These are phyloP conservation scores for Mucor racemosus DNA, from an alignment of 371 early-diverging fungal genomes.

Conservation along the genomic window DNA sequence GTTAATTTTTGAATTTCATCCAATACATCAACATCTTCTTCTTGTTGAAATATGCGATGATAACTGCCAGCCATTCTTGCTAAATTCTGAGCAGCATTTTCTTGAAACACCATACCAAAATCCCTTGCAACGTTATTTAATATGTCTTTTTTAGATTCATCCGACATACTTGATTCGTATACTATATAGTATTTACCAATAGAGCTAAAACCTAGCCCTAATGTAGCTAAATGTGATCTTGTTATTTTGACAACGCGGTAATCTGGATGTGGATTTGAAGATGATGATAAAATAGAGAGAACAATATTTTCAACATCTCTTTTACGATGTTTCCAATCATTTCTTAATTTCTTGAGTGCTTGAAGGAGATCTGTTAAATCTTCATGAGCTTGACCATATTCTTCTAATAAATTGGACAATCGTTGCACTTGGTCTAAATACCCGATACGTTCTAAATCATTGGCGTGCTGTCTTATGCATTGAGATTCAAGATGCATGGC, in stretches of 20 bases:
- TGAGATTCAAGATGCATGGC: conserved; percentile 25
- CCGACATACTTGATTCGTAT: conserved; percentile 28
- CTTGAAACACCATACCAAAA: conserved; percentile 39
- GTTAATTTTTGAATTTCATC: conserved; percentile 28
- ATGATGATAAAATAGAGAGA: conserved; percentile 28
- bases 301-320: conserved; percentile 37
- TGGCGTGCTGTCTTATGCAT: conserved; percentile 22
- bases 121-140: conserved; percentile 29
- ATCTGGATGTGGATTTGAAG: conserved; percentile 9
- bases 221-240: conserved; percentile 21
- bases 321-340: conserved; percentile 39
- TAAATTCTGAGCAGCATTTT: conserved; percentile 43
- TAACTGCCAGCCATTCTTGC: conserved; percentile 38
- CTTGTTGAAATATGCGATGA: conserved; percentile 31
- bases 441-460: conserved; percentile 25
- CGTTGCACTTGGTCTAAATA: conserved; percentile 29
- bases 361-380: conserved; percentile 30
- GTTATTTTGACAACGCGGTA: conserved; percentile 28
- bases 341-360: conserved; percentile 29
- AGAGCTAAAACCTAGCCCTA: conserved; percentile 32
- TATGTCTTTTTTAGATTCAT: conserved; percentile 22
- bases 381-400: conserved; percentile 37
- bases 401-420: conserved; percentile 21
- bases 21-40: conserved; percentile 15
- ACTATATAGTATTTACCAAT: conserved; percentile 35